Conservation (phyloP, 208 protist species). For the Crithidia fasciculata region DNA sequence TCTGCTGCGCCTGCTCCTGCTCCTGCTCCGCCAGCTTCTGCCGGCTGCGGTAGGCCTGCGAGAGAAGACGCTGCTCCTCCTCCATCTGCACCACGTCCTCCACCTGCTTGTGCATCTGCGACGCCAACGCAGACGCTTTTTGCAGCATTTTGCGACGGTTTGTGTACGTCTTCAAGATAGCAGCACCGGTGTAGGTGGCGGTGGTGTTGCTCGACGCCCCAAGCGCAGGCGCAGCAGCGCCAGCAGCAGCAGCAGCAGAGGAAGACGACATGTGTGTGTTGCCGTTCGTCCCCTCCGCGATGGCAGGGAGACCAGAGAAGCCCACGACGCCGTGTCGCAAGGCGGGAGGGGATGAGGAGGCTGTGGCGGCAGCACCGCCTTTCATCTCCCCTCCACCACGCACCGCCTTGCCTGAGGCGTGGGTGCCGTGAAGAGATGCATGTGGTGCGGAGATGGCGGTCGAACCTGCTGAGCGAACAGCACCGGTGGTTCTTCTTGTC, state of each 20-base stretch:
- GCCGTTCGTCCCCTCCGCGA: too few relatives aligned
- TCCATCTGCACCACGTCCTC: conserved; percentile 48
- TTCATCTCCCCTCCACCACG: neutral
- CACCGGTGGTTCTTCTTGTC: neutral
- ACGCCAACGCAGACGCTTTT: conserved; percentile 31
- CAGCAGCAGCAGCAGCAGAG: neutral
- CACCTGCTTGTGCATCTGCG: conserved; percentile 42
- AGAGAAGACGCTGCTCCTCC: conserved; percentile 37
- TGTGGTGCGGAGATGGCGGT: too few relatives aligned
- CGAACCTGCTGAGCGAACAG: too few relatives aligned
- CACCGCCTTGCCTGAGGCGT: too few relatives aligned
- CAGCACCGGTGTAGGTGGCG: conserved; percentile 20
- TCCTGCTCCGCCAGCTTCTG: conserved; percentile 19
- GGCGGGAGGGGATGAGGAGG: too few relatives aligned
- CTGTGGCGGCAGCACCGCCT: neutral
- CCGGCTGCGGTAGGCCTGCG: conserved; percentile 28
- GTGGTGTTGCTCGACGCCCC: neutral
- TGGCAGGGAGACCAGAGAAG: too few relatives aligned
- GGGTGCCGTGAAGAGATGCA: too few relatives aligned
- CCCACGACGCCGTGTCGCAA: too few relatives aligned
- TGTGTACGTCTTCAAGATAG: conserved; percentile 39
- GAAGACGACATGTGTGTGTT: too few relatives aligned
- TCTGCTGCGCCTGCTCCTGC: conserved; percentile 5
- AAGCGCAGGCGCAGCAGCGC: neutral
- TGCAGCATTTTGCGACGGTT: conserved; percentile 38